Base-by-base conservation (phyloP, 2,329 filamentous ascomycete species). In the Ophiostoma novo-ulmi region DNA sequence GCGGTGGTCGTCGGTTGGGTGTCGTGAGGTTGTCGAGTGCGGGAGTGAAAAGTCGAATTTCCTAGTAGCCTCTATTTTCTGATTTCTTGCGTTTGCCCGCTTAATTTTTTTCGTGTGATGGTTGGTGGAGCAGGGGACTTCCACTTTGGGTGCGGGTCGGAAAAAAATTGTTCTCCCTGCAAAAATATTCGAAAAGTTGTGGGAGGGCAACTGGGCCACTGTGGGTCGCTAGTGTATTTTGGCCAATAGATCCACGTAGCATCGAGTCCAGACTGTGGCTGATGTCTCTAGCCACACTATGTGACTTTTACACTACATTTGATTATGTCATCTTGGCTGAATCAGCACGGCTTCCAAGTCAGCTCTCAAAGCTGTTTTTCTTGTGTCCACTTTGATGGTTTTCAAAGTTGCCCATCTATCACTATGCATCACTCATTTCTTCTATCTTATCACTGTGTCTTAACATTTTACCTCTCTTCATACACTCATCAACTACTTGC, bases 21-120 rank as follows among this genome's bases (percentile, higher is more conserved):
- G 69, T 68, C 58, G 65, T 65, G 68, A 71, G 67, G 66, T 44
- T 48, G 55, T 67, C 67, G 65, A 65, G 26, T 67, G 69, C 55
- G 64, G 44, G 58, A 36, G 48, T 26, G 35, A 69, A 71, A 68
- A 68, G 64, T 68, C n/a, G 61, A 69, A 70, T 71, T 67, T 69
- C 58, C 36, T 63, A 69, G 69, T 69, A 68, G 70, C 68, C 70
- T 71, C 70, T 68, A 71, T 72, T 70, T 72, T 70, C 71, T 55
- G 48, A 71, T 72, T 70, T 72, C 69, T 69, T 55, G 48, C 64
- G 65, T 48, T n/a, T 61, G 67, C 64, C 65, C 44, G 48, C 64
- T 67, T 65, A 66, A 66, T 70, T 71, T 74, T 74, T 74, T 73
- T 73, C 70, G 72, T 72, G 73, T 73, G 73, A 69, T 73, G 71